Base-by-base conservation (phyloP, 2,329 filamentous ascomycete species). In the Fusarium scirpi region DNA sequence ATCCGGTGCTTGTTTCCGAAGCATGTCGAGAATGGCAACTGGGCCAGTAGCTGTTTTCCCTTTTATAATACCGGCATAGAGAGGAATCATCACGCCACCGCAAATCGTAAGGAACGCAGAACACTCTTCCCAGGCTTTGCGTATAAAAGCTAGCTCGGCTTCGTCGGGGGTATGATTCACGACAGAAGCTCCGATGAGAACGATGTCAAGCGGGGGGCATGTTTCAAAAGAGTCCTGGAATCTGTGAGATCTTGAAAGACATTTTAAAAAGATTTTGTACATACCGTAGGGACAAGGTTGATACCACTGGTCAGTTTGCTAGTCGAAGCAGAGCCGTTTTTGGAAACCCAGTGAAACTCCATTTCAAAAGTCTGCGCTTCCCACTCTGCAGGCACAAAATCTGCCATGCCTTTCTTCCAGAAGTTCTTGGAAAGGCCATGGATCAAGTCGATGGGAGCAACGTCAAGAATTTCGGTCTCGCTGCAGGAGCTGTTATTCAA, bases 61-160 rank as follows among this genome's bases (percentile, higher is more conserved):
- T 3, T 76, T 52, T 7, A 83, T 67, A 3, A 84, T 27, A 0
- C 81, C 81, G 1, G 81, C 79, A 29, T 74, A 59, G 3, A 79
- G 69, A 5, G 78, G 77, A 9, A 74, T 62, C 18, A 74, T 20
- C 27, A 81, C 58, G 55, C 82, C 82, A 13, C 76, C 81, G 59
- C 82, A 84, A 63, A 84, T 77, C 52, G 75, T 75, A 16, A 84
- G 59, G 69, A 83, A 83, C 4, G 80, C 81, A 11, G 76, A 46
- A 71, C 78, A 81, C 10, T 76, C 63, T 1, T 76, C 72, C 68
- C 77, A 79, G 11, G 71, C 60, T 62, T 81, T 80, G 49, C 78
- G 79, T 41, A 82, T 66, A 65, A 78, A 84, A 10, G 70, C 73
- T 4, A 80, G 62, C 56, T 84, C 82, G 8, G 69, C 63, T 12